Conservation (phyloP, 345 rosid genomes). For the Eucalyptus sp. region DNA sequence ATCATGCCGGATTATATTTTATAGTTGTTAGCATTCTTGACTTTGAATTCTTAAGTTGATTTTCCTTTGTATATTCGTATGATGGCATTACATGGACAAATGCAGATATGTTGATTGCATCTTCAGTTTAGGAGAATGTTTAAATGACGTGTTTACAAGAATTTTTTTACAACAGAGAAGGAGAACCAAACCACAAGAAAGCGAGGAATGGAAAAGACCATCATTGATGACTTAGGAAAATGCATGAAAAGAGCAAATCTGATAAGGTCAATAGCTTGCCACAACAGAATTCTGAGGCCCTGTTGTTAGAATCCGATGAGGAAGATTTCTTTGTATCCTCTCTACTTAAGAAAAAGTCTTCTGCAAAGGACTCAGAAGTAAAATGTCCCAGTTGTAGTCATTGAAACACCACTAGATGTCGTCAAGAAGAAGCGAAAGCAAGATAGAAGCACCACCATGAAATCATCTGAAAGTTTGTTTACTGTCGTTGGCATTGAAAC, state of each 20-base stretch:
- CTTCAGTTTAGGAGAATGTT: neutral
- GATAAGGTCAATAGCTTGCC: neutral
- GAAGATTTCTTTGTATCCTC: neutral
- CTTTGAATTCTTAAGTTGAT: neutral
- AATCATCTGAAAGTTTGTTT: neutral
- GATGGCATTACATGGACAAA: neutral
- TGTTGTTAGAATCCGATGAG: neutral
- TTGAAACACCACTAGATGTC: neutral
- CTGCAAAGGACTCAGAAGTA: neutral
- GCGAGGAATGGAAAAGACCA: neutral
- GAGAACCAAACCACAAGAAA: neutral
- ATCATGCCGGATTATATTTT: neutral
- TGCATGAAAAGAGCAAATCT: neutral
- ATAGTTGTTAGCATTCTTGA: neutral
- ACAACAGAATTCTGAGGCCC: neutral
- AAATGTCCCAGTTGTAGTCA: neutral
- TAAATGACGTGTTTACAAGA: neutral
- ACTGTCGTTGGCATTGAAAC: neutral
- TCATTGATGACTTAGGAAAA: neutral
- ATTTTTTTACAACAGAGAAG: neutral
- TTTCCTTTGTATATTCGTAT: neutral
- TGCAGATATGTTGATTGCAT: neutral
- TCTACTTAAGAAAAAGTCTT: neutral
- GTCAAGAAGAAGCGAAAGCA: neutral
- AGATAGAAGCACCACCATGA: neutral